Conservation (phyloP, 1,284 basidiomycete species). For the Microstroma glucosiphilum region DNA sequence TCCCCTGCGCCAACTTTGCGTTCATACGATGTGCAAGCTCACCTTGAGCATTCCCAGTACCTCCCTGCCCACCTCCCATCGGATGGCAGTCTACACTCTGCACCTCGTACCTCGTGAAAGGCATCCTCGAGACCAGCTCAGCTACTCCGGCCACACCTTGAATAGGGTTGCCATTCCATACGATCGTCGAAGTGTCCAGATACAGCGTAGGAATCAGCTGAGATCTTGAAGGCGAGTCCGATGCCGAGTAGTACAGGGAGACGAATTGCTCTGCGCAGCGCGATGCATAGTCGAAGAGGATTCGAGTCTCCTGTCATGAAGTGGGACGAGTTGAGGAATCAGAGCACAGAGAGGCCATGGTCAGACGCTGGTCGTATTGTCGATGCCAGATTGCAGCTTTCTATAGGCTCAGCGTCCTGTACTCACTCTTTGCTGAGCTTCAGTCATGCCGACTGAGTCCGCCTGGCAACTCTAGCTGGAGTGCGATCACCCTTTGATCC, state of each 20-base stretch:
- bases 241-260: slow-evolving; percentile 46
- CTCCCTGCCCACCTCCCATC: slow-evolving; percentile 24
- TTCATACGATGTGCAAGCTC: no score
- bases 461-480: no score
- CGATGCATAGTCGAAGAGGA: slow-evolving; percentile 34
- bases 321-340: neutral
- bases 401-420: no score
- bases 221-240: slow-evolving; percentile 43
- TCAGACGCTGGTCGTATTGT: no score
- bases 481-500: no score
- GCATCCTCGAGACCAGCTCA: slow-evolving; percentile 41
- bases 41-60: no score
- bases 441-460: no score
- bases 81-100: slow-evolving; percentile 45
- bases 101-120: slow-evolving; percentile 46
- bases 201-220: slow-evolving; percentile 45
- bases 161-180: slow-evolving; percentile 49
- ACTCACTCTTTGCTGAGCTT: no score
- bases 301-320: neutral
- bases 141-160: slow-evolving; percentile 36
- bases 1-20: no score
- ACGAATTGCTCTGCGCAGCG: slow-evolving; percentile 48
- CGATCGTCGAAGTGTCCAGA: slow-evolving; percentile 40
- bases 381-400: no score
- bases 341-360: no score